Conservation (phyloP, 805 yeast genomes). For the Ogataea salicorniae region DNA sequence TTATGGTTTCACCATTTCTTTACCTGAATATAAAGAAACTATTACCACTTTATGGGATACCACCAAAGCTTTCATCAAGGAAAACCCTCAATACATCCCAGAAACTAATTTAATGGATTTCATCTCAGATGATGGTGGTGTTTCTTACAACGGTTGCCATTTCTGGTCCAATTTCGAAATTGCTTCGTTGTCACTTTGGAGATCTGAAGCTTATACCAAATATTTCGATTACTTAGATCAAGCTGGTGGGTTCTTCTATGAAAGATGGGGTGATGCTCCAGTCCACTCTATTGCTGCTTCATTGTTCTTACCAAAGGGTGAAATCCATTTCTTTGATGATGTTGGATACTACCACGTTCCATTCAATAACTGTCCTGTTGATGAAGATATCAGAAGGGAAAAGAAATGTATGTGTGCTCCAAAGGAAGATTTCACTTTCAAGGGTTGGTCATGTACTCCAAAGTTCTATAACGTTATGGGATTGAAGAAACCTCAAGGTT, state of each 20-base stretch:
- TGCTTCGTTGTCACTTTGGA: constrained; percentile 70
- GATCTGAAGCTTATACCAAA: constrained; percentile 60
- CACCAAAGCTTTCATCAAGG: constrained; percentile 54
- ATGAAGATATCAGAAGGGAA: constrained; percentile 47
- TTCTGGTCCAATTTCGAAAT: constrained; percentile 91
- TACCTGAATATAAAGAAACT: constrained; percentile 69
- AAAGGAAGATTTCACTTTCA: constrained; percentile 70
- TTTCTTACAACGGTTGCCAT: constrained; percentile 74
- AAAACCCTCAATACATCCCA: constrained; percentile 55
- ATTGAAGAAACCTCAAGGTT: constrained; percentile 58
- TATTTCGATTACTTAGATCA: constrained; percentile 73
- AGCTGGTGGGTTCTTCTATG: constrained; percentile 89
- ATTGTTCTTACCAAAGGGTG: constrained; percentile 62
- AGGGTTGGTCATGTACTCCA: constrained; percentile 65
- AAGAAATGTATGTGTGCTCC: constrained; percentile 74
- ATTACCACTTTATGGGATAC: constrained; percentile 74
- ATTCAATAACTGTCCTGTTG: constrained; percentile 75
- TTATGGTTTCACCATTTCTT: constrained; percentile 74
- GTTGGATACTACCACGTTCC: constrained; percentile 84
- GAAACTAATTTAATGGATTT: constrained; percentile 63
- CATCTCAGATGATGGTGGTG: constrained; percentile 65
- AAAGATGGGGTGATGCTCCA: constrained; percentile 95
- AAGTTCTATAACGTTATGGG: constrained; percentile 54
- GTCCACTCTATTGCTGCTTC: constrained; percentile 86
- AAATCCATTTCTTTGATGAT: constrained; percentile 77